These are phyloP conservation scores for Prunus persica DNA, from an alignment of 306 rosid genomes.

Conservation along the genomic window DNA sequence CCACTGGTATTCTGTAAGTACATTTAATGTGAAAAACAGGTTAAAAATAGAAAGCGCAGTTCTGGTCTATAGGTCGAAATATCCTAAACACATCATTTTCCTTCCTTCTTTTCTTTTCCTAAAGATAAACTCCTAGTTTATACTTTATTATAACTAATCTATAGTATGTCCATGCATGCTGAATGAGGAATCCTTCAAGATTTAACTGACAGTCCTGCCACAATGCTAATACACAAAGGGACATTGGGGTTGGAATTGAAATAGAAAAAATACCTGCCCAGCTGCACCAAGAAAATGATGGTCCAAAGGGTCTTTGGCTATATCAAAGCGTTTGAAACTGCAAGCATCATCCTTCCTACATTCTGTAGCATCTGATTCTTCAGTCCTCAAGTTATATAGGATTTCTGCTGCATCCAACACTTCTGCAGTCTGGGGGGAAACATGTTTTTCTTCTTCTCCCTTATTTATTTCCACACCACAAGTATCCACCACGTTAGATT, in stretches of 20 bases:
- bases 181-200: not conserved
- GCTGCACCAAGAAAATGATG: conserved; percentile 78
- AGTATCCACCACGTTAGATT: conserved; percentile 31
- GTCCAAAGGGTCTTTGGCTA: conserved; percentile 74
- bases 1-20: conserved; percentile 61
- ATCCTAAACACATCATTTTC: not conserved
- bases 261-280: conserved; percentile 58
- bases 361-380: conserved; percentile 36
- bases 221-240: not conserved
- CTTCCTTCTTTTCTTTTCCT: not conserved
- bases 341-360: conserved; percentile 41
- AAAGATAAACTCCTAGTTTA: not conserved
- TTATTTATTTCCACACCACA: conserved; percentile 31
- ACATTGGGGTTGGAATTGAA: not conserved
- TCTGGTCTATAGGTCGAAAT: conserved; percentile 5
- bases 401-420: conserved; percentile 44
- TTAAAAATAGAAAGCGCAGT: conserved; percentile 17
- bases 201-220: not conserved
- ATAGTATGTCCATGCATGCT: not conserved
- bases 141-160: not conserved
- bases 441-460: conserved; percentile 38
- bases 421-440: conserved; percentile 38
- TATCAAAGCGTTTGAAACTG: conserved; percentile 85
- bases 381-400: conserved; percentile 41
- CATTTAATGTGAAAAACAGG: not conserved